Base-by-base conservation (phyloP, 192 early-diverging fungal genomes). In the Coemansia sp. region DNA sequence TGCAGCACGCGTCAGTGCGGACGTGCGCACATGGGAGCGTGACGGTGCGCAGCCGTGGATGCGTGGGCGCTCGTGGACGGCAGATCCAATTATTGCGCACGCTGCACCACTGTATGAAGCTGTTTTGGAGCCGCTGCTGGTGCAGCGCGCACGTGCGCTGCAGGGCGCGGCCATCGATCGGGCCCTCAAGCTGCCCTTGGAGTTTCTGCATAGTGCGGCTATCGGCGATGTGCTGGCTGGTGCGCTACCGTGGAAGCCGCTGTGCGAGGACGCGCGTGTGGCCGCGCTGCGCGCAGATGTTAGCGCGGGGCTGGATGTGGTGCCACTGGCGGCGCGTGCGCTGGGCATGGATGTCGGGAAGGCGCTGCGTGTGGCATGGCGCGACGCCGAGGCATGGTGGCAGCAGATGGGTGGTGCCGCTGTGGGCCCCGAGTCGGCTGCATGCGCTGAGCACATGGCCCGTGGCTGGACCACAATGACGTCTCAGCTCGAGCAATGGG, bases 331-430 rank as follows among this genome's bases (percentile, higher is more conserved):
- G 0, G 69, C 56, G 18, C 54, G 45, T 1, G 30, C 40, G 12
- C 45, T 78, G 56, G 57, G 48, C 32, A 27, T 16, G 1, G 30
- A 16, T 2, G 51, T 77, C 1, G 52, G 21, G 29, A 38, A 21
- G 8, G 52, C 24, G 18, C 42, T 77, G 56, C 57, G 43, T 48
- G 33, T 23, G 27, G 51, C 62, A 29, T 78, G 75, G 69, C 33
- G 43, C 10, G 69, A 71, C 11, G 68, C 59, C 18, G 58, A 64
- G 35, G 58, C n/a, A 21, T 78, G 75, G 75, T 78, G 75, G 75
- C 54, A 33, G 65, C 69, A 65, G 68, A 60, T 78, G 60, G 53
- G 48, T 44, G 75, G 65, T 12, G 61, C 69, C 5, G 49, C 54
- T 1, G 75, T 65, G 2, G 47, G 23, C 21, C 29, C 61, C 2